These are phyloP conservation scores for Rhododendron henanense DNA, from an alignment of 148 eudicot species.

Conservation along the genomic window DNA sequence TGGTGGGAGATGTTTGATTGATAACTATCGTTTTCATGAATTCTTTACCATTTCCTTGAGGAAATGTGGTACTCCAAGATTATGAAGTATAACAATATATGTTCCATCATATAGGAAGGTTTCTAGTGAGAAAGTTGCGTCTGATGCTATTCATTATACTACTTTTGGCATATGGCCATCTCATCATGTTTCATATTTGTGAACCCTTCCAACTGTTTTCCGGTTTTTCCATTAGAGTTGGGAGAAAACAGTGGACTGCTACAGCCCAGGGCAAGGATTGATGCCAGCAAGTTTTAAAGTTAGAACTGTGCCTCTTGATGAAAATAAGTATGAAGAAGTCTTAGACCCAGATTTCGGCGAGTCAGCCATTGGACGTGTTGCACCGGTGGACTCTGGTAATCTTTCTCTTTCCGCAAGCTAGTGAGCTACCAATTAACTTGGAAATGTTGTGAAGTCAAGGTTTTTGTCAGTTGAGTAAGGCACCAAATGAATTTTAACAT, in stretches of 20 bases:
- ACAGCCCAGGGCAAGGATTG: constrained; percentile 67
- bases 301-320: constrained; percentile 53
- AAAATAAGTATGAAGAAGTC: constrained; percentile 52
- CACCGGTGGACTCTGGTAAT: constrained; percentile 93
- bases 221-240: background rate
- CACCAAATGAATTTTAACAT: constrained; percentile 6
- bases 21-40: background rate
- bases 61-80: background rate
- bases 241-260: constrained; percentile 37
- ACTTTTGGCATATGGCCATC: background rate
- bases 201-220: background rate
- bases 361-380: constrained; percentile 69
- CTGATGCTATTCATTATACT: background rate
- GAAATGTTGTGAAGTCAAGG: background rate
- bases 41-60: background rate
- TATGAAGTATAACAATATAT: background rate
- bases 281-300: constrained; percentile 76
- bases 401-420: background rate
- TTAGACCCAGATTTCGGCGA: constrained; percentile 72
- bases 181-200: background rate
- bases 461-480: background rate
- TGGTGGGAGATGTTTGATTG: background rate
- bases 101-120: background rate
- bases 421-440: background rate
- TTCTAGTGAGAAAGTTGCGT: background rate